Percentiles rank a stretch among this genome's conserved stretches.
phyloP scores from a whole-genome alignment of 257 asterid genomes.

The Fraxinus quadrangulata region DNA sequence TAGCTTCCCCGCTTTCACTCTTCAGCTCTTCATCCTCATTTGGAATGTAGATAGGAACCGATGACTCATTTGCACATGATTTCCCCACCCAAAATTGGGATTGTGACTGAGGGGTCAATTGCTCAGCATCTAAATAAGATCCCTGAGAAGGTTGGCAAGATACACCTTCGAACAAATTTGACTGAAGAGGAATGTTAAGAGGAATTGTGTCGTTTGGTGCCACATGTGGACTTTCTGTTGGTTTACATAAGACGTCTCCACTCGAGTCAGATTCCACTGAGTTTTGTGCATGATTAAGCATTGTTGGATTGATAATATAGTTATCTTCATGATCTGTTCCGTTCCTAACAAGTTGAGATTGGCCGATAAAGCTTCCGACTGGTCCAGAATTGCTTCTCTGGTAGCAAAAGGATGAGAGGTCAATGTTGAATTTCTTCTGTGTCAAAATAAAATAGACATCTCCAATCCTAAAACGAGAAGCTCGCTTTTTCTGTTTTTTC shows the following conservation, averaged over 20 bases:
- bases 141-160: constrained; percentile 47
- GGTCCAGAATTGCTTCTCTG: constrained; percentile 63
- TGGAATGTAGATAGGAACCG: constrained; percentile 39
- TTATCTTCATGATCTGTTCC: constrained; percentile 58
- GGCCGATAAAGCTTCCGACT: constrained; percentile 59
- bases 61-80: constrained; percentile 45
- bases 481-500: neutral
- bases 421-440: constrained; percentile 4
- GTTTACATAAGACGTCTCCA: constrained; percentile 42
- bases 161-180: constrained; percentile 47
- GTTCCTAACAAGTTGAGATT: constrained; percentile 45
- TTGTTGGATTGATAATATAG: constrained; percentile 37
- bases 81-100: constrained; percentile 49
- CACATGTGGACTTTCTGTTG: constrained; percentile 43
- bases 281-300: constrained; percentile 50
- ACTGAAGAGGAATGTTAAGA: constrained; percentile 48
- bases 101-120: constrained; percentile 44
- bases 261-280: constrained; percentile 49
- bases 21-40: constrained; percentile 49
- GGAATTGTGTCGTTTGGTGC: constrained; percentile 45
- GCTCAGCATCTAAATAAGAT: constrained; percentile 51
- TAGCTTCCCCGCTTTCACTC: constrained; percentile 47
- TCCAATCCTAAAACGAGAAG: neutral
- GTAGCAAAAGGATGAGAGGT: constrained; percentile 29
- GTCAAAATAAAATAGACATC: constrained; percentile 10